These are phyloP conservation scores for Annulohypoxylon bovei DNA, from an alignment of 495 filamentous ascomycete genomes.

Conservation along the genomic window DNA sequence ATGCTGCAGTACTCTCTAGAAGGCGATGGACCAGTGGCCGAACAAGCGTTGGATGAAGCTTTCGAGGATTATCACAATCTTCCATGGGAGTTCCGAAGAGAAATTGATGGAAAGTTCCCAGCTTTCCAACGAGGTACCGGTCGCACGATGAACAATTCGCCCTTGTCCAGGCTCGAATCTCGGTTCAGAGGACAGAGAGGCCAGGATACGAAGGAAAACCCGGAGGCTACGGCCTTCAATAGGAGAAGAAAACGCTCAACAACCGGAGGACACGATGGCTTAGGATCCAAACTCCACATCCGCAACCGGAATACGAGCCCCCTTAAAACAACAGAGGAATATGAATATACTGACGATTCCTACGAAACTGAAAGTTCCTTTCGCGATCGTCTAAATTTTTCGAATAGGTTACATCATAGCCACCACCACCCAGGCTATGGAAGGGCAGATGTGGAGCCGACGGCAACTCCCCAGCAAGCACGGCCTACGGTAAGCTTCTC, in stretches of 20 bases:
- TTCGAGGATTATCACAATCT: neutral
- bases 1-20: constrained; percentile 13
- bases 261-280: neutral
- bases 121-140: neutral
- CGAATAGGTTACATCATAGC: too few relatives aligned
- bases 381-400: too few relatives aligned
- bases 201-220: neutral
- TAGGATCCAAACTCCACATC: too few relatives aligned
- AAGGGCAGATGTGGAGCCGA: too few relatives aligned
- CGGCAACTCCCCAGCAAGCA: too few relatives aligned
- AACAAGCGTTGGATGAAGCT: neutral
- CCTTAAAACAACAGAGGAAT: too few relatives aligned
- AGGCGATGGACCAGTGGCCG: neutral
- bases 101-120: neutral
- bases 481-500: too few relatives aligned
- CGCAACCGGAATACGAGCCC: too few relatives aligned
- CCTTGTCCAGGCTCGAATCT: neutral
- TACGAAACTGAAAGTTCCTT: neutral
- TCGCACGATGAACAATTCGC: too few relatives aligned
- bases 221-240: neutral
- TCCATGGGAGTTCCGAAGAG: neutral
- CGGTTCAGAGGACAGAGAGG: neutral
- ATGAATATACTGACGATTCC: neutral
- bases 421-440: too few relatives aligned
- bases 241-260: neutral